Evolutionary conservation across 129 eudicot species (phyloP).

Genomic region (Calendula officinalis): DNA sequence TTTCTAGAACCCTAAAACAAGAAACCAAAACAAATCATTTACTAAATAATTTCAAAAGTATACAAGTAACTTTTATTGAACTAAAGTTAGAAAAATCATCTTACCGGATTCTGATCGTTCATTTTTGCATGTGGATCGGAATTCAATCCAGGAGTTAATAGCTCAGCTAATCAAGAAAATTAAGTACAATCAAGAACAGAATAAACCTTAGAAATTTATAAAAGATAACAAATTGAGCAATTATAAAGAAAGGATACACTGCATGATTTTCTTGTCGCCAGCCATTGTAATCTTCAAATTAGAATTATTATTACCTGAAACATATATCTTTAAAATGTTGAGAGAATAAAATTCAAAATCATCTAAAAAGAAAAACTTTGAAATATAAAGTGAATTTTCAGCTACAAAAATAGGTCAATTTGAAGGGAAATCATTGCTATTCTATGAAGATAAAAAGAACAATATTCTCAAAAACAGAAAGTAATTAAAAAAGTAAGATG

Average conservation of each 20-base stretch:
- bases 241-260: slow-evolving; percentile 48
- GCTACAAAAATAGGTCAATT: slow-evolving; percentile 13
- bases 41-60: neutral
- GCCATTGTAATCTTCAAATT: slow-evolving; percentile 46
- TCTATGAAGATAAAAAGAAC: slow-evolving; percentile 32
- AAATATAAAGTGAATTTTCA: neutral
- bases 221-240: neutral
- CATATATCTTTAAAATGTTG: neutral
- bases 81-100: neutral
- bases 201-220: neutral
- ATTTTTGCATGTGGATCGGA: slow-evolving; percentile 34
- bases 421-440: slow-evolving; percentile 23
- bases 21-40: neutral
- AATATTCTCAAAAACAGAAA: slow-evolving; percentile 24
- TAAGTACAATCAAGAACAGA: slow-evolving; percentile 21
- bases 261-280: slow-evolving; percentile 55
- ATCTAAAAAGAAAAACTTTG: neutral
- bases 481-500: slow-evolving; percentile 8
- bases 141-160: slow-evolving; percentile 40
- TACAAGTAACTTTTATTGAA: neutral
- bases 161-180: slow-evolving; percentile 40
- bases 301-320: slow-evolving; percentile 14
- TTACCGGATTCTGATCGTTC: slow-evolving; percentile 45
- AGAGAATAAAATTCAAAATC: slow-evolving; percentile 1
- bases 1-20: slow-evolving; percentile 44